A percentile compares a stretch with the other conserved stretches of the same genome.
Evolutionary conservation across 768 basidiomycete species (phyloP).

Genomic region (Flagelloscypha sp.): DNA sequence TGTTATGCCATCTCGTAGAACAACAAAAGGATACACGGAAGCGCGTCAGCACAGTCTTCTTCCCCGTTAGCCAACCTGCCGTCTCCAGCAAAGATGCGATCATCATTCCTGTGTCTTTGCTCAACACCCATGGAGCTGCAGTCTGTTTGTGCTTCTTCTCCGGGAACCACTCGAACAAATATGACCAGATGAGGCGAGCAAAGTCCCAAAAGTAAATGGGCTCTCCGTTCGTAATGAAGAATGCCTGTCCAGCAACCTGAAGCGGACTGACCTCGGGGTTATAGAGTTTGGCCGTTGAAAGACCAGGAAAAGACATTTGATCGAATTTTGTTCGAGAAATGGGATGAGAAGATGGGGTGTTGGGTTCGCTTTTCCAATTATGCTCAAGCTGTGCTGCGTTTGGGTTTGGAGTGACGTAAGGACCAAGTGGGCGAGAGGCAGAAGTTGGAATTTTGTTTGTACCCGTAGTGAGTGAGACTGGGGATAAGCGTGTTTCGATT

Average conservation of each 20-base stretch:
- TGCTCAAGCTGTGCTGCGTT: conserved; percentile 50
- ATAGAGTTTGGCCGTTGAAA: conserved; percentile 42
- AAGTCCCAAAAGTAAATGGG: conserved; percentile 97
- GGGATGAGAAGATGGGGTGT: conserved; percentile 34
- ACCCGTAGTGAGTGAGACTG: conserved; percentile 60
- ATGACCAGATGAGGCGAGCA: conserved; percentile 69
- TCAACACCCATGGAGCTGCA: conserved; percentile 37
- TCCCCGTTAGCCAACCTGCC: conserved; percentile 64
- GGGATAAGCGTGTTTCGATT: conserved; percentile 45
- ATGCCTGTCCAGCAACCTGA: conserved; percentile 85
- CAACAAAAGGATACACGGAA: conserved; percentile 79
- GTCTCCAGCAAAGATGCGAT: conserved; percentile 69
- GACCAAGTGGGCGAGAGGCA: conserved; percentile 74
- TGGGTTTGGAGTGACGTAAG: conserved; percentile 55
- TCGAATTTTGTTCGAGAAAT: conserved; percentile 78
- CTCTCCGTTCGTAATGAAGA: conserved; percentile 97
- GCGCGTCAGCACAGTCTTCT: conserved; percentile 77
- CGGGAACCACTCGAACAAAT: conserved; percentile 52
- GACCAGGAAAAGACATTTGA: conserved; percentile 52
- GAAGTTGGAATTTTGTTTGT: conserved; percentile 67
- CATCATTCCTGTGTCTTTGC: conserved; percentile 56
- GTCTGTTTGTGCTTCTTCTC: conserved; percentile 36
- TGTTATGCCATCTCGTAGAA: conserved; percentile 81
- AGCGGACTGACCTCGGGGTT: conserved; percentile 45
- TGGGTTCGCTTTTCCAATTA: conserved; percentile 31